phyloP scores from a whole-genome alignment of 2,329 filamentous ascomycete species.

The Ascochyta lentis region DNA sequence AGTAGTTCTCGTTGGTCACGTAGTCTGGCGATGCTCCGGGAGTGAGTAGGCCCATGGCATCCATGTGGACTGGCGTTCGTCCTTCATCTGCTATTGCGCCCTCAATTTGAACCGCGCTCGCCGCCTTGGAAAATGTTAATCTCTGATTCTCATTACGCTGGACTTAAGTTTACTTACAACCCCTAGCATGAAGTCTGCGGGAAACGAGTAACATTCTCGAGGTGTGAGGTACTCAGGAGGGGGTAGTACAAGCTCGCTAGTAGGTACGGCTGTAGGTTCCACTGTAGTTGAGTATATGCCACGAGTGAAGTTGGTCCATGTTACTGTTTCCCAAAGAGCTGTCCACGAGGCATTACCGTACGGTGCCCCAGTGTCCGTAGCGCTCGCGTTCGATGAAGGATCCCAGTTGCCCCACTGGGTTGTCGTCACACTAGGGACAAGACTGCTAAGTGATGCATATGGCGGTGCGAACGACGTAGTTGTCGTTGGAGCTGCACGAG shows the following conservation, averaged over 20 bases:
- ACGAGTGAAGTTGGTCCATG: conserved; percentile 46
- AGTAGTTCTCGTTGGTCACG: conserved; percentile 60
- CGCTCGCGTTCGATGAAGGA: conserved; percentile 41
- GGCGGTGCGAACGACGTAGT: conserved; percentile 47
- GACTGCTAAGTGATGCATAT: conserved; percentile 43
- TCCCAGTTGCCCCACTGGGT: conserved; percentile 54
- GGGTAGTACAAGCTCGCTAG: conserved; percentile 62
- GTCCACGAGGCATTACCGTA: conserved; percentile 52
- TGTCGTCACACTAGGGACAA: conserved; percentile 47
- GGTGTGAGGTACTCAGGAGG: conserved; percentile 60
- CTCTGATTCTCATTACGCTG: background rate
- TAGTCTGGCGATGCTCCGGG: conserved; percentile 23
- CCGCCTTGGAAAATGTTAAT: conserved; percentile 18
- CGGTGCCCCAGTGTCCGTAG: conserved; percentile 44
- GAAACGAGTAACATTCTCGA: conserved; percentile 59
- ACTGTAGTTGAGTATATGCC: conserved; percentile 60
- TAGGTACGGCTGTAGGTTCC: conserved; percentile 61
- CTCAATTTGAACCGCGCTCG: conserved; percentile 38
- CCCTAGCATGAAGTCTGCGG: conserved; percentile 52
- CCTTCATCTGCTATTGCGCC: conserved; percentile 43
- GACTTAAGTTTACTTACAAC: conserved; percentile 14
- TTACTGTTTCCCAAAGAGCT: conserved; percentile 45
- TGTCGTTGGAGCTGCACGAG: conserved; percentile 40
- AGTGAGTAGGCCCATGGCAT: conserved; percentile 19
- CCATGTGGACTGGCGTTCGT: conserved; percentile 31